Conservation (phyloP, 1,139 yeast genomes). For the Candida glucosophila region DNA sequence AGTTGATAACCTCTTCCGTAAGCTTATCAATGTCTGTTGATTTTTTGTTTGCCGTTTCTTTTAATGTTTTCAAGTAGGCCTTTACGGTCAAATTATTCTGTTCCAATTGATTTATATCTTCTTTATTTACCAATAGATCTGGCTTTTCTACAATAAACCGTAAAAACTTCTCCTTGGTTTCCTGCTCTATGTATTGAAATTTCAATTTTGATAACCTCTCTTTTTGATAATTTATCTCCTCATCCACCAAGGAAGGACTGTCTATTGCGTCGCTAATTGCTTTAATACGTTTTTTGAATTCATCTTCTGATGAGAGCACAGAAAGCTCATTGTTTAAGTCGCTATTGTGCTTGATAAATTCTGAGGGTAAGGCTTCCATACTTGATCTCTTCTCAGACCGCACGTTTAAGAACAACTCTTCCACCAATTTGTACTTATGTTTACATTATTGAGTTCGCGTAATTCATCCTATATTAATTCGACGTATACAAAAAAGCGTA, state of each 20-base stretch:
- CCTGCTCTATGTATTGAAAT: slow-evolving; percentile 59
- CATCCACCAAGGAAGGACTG: slow-evolving; percentile 20
- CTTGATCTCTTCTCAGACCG: no score
- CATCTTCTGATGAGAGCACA: slow-evolving; percentile 7
- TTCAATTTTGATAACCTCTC: slow-evolving; percentile 44
- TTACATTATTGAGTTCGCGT: no score
- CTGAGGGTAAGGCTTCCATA: no score
- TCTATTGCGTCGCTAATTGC: slow-evolving; percentile 4
- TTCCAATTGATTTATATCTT: slow-evolving; percentile 12
- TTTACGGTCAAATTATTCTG: slow-evolving; percentile 12
- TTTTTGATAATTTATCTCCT: slow-evolving; percentile 24
- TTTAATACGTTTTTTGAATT: slow-evolving; percentile 6
- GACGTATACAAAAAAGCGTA: no score
- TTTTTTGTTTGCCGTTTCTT: slow-evolving; percentile 10
- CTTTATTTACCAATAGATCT: slow-evolving; percentile 10
- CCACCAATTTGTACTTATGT: no score
- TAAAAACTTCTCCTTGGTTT: slow-evolving; percentile 55
- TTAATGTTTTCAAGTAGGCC: slow-evolving; percentile 11
- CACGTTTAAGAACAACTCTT: no score
- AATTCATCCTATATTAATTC: no score
- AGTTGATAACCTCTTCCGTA: slow-evolving; percentile 11
- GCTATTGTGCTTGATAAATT: no score
- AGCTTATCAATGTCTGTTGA: slow-evolving; percentile 12
- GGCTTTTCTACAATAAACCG: slow-evolving; percentile 13
- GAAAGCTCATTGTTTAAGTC: no score